Evolutionary conservation across 1,139 yeast genomes (phyloP).

Genomic region (Taiozyma sp.): DNA sequence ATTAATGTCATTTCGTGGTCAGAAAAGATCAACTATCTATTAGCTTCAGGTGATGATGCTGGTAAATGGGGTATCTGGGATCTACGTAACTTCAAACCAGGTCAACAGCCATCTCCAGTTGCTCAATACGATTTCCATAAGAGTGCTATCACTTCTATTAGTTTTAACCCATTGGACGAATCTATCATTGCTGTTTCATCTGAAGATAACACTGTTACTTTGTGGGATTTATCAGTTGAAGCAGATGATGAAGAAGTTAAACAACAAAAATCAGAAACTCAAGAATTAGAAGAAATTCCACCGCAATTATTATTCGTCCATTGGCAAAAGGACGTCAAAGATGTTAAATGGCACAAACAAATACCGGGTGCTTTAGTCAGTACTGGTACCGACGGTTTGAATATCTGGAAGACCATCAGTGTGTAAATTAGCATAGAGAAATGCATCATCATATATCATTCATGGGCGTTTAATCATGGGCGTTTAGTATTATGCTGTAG

Average conservation of each 20-base stretch:
- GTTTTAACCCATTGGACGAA: conserved; percentile 94
- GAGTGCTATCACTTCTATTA: conserved; percentile 86
- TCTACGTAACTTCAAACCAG: conserved; percentile 72
- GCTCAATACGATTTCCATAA: conserved; percentile 95
- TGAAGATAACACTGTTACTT: conserved; percentile 92
- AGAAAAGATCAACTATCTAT: conserved; percentile 72
- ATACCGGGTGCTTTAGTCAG: conserved; percentile 94
- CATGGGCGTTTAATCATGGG: background rate
- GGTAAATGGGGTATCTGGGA: conserved; percentile 99
- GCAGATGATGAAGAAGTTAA: conserved; percentile 94
- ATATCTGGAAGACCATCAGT: conserved; percentile 94
- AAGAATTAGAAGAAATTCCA: conserved; percentile 86
- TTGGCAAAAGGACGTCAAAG: conserved; percentile 97
- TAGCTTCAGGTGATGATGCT: conserved; percentile 96
- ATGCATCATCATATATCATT: background rate
- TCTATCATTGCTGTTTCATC: conserved; percentile 93
- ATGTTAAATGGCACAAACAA: conserved; percentile 96
- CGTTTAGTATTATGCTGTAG: background rate
- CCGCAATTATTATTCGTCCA: conserved; percentile 95
- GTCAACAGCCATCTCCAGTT: conserved; percentile 62
- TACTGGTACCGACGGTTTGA: conserved; percentile 94
- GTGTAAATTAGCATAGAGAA: conserved; percentile 37
- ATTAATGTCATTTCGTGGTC: conserved; percentile 98
- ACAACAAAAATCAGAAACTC: conserved; percentile 60
- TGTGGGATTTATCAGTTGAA: conserved; percentile 97